Conservation (phyloP, 2,329 filamentous ascomycete genomes). For the Fusarium praegraminearum region DNA sequence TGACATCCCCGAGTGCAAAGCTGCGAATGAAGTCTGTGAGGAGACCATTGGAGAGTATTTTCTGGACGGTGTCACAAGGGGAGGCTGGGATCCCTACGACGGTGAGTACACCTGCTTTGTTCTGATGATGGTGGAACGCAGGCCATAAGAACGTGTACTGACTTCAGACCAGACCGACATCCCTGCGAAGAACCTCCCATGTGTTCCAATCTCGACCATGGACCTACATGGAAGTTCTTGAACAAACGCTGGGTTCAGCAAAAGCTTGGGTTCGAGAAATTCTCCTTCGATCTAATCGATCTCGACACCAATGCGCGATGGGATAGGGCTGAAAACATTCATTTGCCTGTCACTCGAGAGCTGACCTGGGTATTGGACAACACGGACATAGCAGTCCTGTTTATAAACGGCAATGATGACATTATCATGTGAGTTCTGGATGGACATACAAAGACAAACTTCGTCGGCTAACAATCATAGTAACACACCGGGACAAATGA, state of each 20-base stretch:
- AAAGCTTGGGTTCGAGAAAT: conserved; percentile 17
- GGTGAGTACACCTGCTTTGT: neutral
- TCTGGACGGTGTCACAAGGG: conserved; percentile 3
- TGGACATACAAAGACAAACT: fast-evolving
- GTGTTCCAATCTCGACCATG: conserved; percentile 25
- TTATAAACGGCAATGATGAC: conserved; percentile 27
- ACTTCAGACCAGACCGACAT: conserved; percentile 6
- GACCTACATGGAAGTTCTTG: conserved; percentile 27
- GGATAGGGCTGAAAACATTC: conserved; percentile 14
- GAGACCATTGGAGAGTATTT: conserved; percentile 15
- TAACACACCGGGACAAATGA: conserved; percentile 33
- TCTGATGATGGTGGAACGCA: too few species aligned
- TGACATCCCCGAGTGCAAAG: conserved; percentile 11
- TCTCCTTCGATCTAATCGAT: conserved; percentile 19
- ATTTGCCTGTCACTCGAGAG: conserved; percentile 28
- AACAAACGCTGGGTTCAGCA: conserved; percentile 31
- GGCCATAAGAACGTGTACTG: neutral
- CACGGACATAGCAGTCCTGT: conserved; percentile 12
- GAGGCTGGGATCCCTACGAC: conserved; percentile 37
- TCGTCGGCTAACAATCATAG: neutral
- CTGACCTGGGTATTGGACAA: conserved; percentile 23
- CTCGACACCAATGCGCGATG: conserved; percentile 19
- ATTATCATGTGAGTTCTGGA: conserved; percentile 20
- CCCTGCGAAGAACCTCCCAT: conserved; percentile 15
- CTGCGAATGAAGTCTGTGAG: conserved; percentile 29